Conservation (phyloP, 2,329 filamentous ascomycete genomes). For the Drechslerella dactyloides region DNA sequence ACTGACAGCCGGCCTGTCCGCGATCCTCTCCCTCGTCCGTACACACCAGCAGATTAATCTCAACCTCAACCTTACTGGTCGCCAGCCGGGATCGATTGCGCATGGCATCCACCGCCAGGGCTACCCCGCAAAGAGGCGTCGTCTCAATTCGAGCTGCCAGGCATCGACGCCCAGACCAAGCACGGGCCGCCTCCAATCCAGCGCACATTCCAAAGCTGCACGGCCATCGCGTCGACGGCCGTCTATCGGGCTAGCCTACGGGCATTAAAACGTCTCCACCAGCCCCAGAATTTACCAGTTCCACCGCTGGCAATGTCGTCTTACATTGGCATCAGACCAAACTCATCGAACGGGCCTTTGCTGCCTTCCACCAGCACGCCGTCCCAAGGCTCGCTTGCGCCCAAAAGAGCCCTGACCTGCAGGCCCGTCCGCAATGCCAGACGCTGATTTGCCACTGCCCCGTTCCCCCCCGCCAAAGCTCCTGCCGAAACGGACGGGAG, state of each 20-base stretch:
- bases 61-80: too few relatives aligned
- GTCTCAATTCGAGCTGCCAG: background rate
- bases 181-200: conserved; percentile 2
- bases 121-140: conserved; percentile 50
- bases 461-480: conserved; percentile 5
- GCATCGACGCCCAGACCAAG: background rate
- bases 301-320: too few relatives aligned
- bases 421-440: too few relatives aligned
- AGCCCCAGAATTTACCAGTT: conserved; percentile 30
- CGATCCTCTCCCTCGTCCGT: too few relatives aligned
- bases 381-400: conserved; percentile 19
- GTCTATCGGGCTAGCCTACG: background rate
- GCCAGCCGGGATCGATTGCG: conserved; percentile 20
- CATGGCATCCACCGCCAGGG: conserved; percentile 11
- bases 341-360: conserved; percentile 23
- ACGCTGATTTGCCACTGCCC: conserved; percentile 29
- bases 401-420: conserved; percentile 6
- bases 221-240: background rate
- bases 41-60: too few relatives aligned
- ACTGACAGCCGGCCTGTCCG: too few relatives aligned
- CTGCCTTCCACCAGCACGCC: conserved; percentile 37
- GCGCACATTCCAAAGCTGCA: conserved; percentile 31
- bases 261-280: conserved; percentile 23
- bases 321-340: background rate
- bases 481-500: conserved; percentile 42